Conservation (phyloP, 106 monocot species). For the Chionographis japonica region DNA sequence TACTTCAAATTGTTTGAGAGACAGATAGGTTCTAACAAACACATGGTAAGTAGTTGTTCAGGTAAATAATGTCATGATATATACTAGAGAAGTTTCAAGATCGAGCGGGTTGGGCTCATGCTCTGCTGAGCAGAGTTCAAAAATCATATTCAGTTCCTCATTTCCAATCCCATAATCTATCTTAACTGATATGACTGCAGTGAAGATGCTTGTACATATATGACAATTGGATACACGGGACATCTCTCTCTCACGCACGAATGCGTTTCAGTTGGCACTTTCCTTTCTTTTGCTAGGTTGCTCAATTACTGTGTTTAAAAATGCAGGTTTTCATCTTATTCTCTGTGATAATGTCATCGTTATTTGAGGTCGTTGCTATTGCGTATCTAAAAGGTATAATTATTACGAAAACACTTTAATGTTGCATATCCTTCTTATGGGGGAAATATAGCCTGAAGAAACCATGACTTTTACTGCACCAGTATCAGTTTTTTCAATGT, state of each 20-base stretch:
- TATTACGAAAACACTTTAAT: neutral
- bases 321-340: constrained; percentile 71
- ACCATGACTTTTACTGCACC: neutral
- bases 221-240: no score
- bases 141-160: no score
- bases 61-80: constrained; percentile 1
- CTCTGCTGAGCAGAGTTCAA: neutral
- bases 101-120: neutral
- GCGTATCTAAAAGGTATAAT: constrained; percentile 50
- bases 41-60: constrained; percentile 52
- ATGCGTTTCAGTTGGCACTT: no score
- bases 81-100: neutral
- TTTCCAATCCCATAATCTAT: no score
- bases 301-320: constrained; percentile 1
- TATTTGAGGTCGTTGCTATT: constrained; percentile 44
- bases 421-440: neutral
- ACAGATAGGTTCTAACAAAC: constrained; percentile 89
- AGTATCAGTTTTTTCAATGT: no score
- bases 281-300: neutral
- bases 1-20: constrained; percentile 95
- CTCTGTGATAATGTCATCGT: constrained; percentile 27
- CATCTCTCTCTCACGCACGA: no score
- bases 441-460: no score
- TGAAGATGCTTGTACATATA: no score
- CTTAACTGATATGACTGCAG: no score